Percentiles rank a stretch among this genome's conserved stretches.
Evolutionary conservation across 805 yeast species (phyloP).

Genomic region (Kluyveromyces aestuarii): DNA sequence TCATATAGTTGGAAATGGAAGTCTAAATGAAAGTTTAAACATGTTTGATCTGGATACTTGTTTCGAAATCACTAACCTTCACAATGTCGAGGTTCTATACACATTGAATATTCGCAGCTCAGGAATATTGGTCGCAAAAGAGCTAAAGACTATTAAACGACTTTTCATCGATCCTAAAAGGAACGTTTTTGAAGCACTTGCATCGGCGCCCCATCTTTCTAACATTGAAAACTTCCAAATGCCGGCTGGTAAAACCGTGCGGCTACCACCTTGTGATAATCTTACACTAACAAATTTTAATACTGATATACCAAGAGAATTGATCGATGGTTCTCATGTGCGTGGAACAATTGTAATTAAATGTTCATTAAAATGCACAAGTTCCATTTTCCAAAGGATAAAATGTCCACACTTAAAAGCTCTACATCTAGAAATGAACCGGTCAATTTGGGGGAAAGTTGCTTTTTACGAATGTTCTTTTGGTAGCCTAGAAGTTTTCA

Average conservation of each 20-base stretch:
- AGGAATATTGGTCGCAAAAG: conserved; percentile 11
- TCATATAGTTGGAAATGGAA: conserved; percentile 16
- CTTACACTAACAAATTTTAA: conserved; percentile 15
- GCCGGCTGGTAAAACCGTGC: conserved; percentile 4
- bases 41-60: conserved; percentile 18
- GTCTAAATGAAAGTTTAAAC: conserved; percentile 3
- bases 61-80: conserved; percentile 17
- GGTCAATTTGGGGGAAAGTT: conserved; percentile 6
- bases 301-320: conserved; percentile 9
- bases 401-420: conserved; percentile 11
- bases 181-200: conserved; percentile 7
- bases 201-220: conserved; percentile 11
- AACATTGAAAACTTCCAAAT: conserved; percentile 16
- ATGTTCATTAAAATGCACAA: conserved; percentile 11
- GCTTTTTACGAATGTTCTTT: conserved; percentile 15
- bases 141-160: conserved; percentile 12
- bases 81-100: conserved; percentile 13
- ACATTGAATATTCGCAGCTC: conserved; percentile 14
- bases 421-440: conserved; percentile 7
- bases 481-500: conserved; percentile 5
- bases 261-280: conserved; percentile 16
- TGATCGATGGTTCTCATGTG: conserved; percentile 15
- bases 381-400: conserved; percentile 11
- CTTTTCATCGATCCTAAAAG: conserved; percentile 6
- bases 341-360: conserved; percentile 8